These are phyloP conservation scores for Fusarium euwallaceae DNA, from an alignment of 2,329 filamentous ascomycete species.

Conservation along the genomic window DNA sequence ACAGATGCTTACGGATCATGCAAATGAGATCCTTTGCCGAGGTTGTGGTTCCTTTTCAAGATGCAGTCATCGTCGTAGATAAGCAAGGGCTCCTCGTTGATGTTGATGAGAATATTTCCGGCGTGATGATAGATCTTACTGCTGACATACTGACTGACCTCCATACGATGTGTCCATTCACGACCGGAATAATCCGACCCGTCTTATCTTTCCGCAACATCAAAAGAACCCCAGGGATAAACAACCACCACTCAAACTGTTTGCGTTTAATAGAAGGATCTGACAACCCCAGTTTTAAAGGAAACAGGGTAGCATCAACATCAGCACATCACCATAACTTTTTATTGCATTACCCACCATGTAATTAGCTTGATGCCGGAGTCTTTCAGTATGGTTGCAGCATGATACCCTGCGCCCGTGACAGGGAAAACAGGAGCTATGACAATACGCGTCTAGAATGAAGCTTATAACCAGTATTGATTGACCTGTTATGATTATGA, in stretches of 20 bases:
- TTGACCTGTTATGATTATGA: no score
- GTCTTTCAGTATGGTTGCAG: background rate
- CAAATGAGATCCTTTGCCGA: background rate
- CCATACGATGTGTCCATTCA: background rate
- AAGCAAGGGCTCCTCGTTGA: background rate
- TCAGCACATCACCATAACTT: background rate
- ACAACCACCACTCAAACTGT: background rate
- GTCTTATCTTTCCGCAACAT: background rate
- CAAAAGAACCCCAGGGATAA: background rate
- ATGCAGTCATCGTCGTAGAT: background rate
- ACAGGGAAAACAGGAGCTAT: background rate
- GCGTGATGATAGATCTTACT: background rate
- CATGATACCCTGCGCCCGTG: background rate
- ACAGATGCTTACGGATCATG: background rate
- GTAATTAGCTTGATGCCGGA: background rate
- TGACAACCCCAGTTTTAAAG: background rate
- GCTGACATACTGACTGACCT: background rate
- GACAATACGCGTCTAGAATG: background rate
- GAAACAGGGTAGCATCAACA: background rate
- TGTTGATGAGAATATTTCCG: background rate
- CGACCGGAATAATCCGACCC: background rate
- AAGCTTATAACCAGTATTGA: background rate
- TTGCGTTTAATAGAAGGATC: background rate
- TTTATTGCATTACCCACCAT: background rate
- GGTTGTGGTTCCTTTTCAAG: background rate